Evolutionary conservation across 805 yeast species (phyloP), one percentile per base, ranked within the genome.

Genomic region (Sporopachydermia lactativora): DNA sequence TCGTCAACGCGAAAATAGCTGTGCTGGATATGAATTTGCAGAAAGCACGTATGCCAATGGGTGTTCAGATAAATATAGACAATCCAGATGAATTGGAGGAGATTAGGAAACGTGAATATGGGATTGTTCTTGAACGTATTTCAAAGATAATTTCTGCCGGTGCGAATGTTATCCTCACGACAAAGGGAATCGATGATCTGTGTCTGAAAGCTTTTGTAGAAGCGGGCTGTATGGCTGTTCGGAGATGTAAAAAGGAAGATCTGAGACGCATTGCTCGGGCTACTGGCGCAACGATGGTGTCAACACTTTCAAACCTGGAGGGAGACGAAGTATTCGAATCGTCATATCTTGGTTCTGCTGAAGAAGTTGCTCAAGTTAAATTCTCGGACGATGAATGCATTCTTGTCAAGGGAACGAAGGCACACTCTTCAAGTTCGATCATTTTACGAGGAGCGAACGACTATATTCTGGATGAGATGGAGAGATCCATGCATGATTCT

Each of bases 341-440:
- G 2, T 70, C 82, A 41, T 81, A 77, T 59, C 66, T 92, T 51
- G 99, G 99, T 46, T 63, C 70, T 41, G 96, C 98, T 41, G 92
- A 81, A 44, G 86, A 80, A 60, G 97, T 89, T 43, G 75, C 73
- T 18, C 98, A 94, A 65, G 83, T 85, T 42, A 75, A 80, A 59
- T 82, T 82, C 57, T 81, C 95, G 42, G 96, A 94, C 60, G 97
- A 94, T 59, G 99, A 92, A 64, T 92, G 97, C 67, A 92, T 94
- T 47, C 66, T 86, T 47, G 74, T 86, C 47, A 82, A 80, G 60
- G 95, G 95, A 39, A 83, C 96, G 36, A 77, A 81, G 53, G 83
- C 86, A 37, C 96, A 86, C 61, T 81, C 95, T 4, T 78, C 96
- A 1, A 71, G 94, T 11, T 88, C 97, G 13, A 83, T 92, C 49